A percentile compares a stretch with the other conserved stretches of the same genome.
These are phyloP conservation scores for Trichoderma erinaceum DNA, from an alignment of 495 filamentous ascomycete species.

Conservation along the genomic window DNA sequence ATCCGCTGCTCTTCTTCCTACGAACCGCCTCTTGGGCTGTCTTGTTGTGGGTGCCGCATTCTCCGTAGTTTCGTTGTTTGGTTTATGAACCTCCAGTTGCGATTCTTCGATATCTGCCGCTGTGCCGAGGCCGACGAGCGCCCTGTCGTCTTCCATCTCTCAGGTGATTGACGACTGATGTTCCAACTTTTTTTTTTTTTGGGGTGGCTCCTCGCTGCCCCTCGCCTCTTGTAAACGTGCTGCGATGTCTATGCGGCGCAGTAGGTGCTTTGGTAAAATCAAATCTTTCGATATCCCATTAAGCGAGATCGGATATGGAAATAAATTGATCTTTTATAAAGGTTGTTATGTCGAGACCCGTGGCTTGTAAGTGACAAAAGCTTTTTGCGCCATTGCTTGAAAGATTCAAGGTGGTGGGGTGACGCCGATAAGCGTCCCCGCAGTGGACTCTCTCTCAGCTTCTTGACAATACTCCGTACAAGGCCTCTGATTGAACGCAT, in stretches of 20 bases:
- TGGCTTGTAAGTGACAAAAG: neutral
- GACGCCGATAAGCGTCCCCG: neutral
- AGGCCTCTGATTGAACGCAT: no score
- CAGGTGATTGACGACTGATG: neutral
- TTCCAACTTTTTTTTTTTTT: neutral
- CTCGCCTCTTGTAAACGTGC: neutral
- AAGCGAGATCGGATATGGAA: no score
- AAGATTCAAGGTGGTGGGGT: neutral
- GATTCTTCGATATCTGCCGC: slow-evolving; percentile 46
- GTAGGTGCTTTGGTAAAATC: neutral
- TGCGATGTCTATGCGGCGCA: neutral
- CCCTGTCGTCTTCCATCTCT: slow-evolving; percentile 50
- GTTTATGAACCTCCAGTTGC: neutral
- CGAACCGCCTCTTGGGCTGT: slow-evolving; percentile 73
- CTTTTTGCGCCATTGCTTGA: neutral
- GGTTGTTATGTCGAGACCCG: no score
- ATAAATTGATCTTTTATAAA: no score
- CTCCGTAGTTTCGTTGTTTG: slow-evolving; percentile 21
- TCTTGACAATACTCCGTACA: no score
- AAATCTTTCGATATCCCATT: neutral
- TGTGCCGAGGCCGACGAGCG: slow-evolving; percentile 44
- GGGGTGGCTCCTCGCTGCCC: neutral
- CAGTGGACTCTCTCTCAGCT: neutral
- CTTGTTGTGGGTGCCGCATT: slow-evolving; percentile 34
- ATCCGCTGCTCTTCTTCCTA: slow-evolving; percentile 55